Evolutionary conservation across 2,329 filamentous ascomycete species (phyloP).

Genomic region (Xylariaceae sp.): DNA sequence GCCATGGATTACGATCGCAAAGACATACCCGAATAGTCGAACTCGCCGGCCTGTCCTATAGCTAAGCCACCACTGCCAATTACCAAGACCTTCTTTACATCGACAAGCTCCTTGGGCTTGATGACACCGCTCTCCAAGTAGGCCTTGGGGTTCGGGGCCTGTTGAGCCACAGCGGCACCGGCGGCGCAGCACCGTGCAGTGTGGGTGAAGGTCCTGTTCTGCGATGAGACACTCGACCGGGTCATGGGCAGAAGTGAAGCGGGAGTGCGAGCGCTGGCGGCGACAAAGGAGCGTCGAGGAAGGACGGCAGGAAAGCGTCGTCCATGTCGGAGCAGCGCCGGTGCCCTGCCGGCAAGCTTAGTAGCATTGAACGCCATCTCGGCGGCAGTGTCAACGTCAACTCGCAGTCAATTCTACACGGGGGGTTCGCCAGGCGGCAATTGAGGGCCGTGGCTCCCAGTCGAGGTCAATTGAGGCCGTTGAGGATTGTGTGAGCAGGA

Average conservation of each 20-base stretch:
- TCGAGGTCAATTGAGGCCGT: constrained; percentile 30
- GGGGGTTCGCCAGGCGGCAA: constrained; percentile 26
- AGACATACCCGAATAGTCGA: constrained; percentile 90
- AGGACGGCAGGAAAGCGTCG: constrained; percentile 47
- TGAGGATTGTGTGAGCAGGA: constrained; percentile 4
- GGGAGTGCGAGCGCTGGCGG: constrained; percentile 36
- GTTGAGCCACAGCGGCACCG: constrained; percentile 50
- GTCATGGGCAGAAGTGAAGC: constrained; percentile 31
- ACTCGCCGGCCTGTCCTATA: constrained; percentile 97
- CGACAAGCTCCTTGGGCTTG: constrained; percentile 72
- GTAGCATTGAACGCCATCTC: constrained; percentile 33
- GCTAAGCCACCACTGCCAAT: constrained; percentile 93
- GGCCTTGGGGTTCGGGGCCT: constrained; percentile 77
- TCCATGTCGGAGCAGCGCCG: constrained; percentile 55
- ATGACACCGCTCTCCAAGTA: constrained; percentile 88
- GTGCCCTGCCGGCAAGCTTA: constrained; percentile 53
- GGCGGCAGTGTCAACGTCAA: constrained; percentile 13
- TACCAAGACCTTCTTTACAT: constrained; percentile 96
- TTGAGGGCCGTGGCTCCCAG: constrained; percentile 29
- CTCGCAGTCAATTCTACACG: constrained; percentile 10
- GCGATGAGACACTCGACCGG: constrained; percentile 36
- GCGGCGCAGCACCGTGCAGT: constrained; percentile 39
- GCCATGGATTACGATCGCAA: neutral
- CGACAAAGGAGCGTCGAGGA: constrained; percentile 44
- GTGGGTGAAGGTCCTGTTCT: constrained; percentile 50